phyloP scores from a whole-genome alignment of 495 filamentous ascomycete genomes.

The Talaromyces wortmannii region DNA sequence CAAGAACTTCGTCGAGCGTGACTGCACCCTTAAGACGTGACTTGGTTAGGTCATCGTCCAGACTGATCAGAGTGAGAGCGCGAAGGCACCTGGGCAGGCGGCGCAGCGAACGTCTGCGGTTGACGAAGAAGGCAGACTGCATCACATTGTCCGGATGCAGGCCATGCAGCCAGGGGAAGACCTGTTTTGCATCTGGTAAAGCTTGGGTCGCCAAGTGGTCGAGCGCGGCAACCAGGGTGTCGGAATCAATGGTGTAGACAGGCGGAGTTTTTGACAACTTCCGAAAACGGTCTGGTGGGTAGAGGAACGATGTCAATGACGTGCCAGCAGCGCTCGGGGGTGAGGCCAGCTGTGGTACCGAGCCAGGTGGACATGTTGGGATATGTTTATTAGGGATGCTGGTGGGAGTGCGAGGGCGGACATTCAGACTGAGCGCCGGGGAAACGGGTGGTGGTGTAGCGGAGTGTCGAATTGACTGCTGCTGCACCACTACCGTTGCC shows the following conservation, averaged over 20 bases:
- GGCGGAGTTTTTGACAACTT: constrained; percentile 50
- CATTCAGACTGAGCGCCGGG: constrained; percentile 31
- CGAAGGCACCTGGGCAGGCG: constrained; percentile 75
- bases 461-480: constrained; percentile 34
- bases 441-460: constrained; percentile 39
- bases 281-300: constrained; percentile 60
- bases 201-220: constrained; percentile 69
- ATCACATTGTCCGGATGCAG: constrained; percentile 84
- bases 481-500: constrained; percentile 47
- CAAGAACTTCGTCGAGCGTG: constrained; percentile 69
- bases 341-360: constrained; percentile 50
- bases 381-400: constrained; percentile 89
- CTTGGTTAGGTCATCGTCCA: constrained; percentile 68
- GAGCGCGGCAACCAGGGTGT: constrained; percentile 61
- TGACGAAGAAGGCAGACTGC: constrained; percentile 82
- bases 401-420: constrained; percentile 26
- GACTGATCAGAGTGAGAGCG: constrained; percentile 81
- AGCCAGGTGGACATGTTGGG: constrained; percentile 74
- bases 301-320: constrained; percentile 57
- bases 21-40: constrained; percentile 83
- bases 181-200: constrained; percentile 70
- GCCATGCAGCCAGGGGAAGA: constrained; percentile 98
- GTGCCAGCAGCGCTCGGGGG: constrained; percentile 41
- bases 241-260: constrained; percentile 67
- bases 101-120: constrained; percentile 62